Conservation (phyloP, 352 stramenopile species). For the Globisporangium nunn region DNA sequence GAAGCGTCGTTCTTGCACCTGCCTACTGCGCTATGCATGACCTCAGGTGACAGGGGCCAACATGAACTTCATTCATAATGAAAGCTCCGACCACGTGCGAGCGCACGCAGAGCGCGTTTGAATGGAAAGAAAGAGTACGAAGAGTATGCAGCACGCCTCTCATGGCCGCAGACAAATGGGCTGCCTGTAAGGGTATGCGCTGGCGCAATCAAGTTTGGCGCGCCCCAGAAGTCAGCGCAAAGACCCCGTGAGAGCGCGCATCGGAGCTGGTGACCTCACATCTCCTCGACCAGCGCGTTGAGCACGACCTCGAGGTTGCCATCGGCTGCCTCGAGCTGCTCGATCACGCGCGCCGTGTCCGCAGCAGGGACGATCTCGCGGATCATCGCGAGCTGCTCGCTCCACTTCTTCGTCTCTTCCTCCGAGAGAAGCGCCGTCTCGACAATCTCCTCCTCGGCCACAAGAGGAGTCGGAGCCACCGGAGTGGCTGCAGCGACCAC, state of each 20-base stretch:
- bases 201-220: too few relatives aligned
- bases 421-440: conserved; percentile 25
- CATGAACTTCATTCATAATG: too few relatives aligned
- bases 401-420: conserved; percentile 67
- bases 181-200: too few relatives aligned
- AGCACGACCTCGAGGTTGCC: conserved; percentile 71
- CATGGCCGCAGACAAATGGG: too few relatives aligned
- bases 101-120: too few relatives aligned
- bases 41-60: too few relatives aligned
- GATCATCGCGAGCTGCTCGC: conserved; percentile 51
- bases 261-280: conserved; percentile 12
- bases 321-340: conserved; percentile 67
- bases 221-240: not conserved
- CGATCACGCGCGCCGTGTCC: conserved; percentile 37
- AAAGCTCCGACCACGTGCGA: too few relatives aligned
- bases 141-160: too few relatives aligned
- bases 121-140: too few relatives aligned
- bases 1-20: too few relatives aligned
- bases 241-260: not conserved
- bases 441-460: conserved; percentile 21
- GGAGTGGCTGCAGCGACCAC: not conserved
- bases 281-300: conserved; percentile 68
- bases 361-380: conserved; percentile 63
- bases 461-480: not conserved
- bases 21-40: too few relatives aligned